Evolutionary conservation across 176 grass and related monocot genomes (phyloP).

Genomic region (Areca catechu): DNA sequence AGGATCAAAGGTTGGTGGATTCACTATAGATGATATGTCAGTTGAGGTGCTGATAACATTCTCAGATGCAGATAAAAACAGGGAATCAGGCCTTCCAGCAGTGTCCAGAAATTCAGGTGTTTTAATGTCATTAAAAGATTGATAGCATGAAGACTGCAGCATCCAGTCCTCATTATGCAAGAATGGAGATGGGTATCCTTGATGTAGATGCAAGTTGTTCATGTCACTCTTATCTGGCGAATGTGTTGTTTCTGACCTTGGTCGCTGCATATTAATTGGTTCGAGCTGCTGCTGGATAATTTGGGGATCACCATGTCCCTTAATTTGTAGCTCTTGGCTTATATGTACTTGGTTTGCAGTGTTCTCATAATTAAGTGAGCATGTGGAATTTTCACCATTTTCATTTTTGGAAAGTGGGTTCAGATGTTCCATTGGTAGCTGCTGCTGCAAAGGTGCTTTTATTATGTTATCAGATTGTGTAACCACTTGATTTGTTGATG

Average conservation of each 20-base stretch:
- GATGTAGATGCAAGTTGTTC: constrained; percentile 33
- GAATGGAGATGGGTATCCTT: constrained; percentile 34
- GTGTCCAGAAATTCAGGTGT: constrained; percentile 4
- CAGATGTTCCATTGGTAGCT: constrained; percentile 3
- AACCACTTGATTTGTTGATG: constrained; percentile 24
- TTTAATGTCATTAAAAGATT: constrained; percentile 39
- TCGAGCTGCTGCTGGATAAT: constrained; percentile 26
- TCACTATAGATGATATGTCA: constrained; percentile 42
- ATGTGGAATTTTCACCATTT: constrained; percentile 33
- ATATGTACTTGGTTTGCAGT: not conserved
- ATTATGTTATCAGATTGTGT: constrained; percentile 22
- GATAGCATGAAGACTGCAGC: constrained; percentile 51
- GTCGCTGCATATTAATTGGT: constrained; percentile 19
- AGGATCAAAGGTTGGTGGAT: constrained; percentile 28
- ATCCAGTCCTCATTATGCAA: constrained; percentile 67
- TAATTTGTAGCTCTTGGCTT: constrained; percentile 6
- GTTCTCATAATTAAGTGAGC: constrained; percentile 25
- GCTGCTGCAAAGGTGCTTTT: not conserved
- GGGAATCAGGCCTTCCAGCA: constrained; percentile 18
- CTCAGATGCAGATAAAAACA: constrained; percentile 45
- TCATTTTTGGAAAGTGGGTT: constrained; percentile 2
- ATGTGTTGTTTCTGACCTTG: constrained; percentile 33
- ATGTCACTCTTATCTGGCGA: constrained; percentile 39
- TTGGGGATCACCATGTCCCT: not conserved
- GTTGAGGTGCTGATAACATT: constrained; percentile 41